Conservation (phyloP, 2,329 filamentous ascomycete species). For the Diaporthe helianthi region DNA sequence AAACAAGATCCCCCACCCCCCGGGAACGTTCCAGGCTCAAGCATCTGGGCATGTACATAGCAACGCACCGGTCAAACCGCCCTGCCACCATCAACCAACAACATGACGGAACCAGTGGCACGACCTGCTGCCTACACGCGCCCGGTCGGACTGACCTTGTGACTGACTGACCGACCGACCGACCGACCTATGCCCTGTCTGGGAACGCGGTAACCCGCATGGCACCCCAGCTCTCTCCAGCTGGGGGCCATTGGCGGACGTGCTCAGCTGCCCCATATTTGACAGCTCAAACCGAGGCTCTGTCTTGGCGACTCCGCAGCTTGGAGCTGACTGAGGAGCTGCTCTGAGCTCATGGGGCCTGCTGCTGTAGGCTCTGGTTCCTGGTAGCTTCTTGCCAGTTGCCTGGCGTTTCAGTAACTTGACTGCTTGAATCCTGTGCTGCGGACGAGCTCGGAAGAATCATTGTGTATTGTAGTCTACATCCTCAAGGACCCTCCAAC, state of each 20-base stretch:
- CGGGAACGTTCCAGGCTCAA: neutral
- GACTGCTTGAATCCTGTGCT: too few species aligned
- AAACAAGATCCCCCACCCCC: too few species aligned
- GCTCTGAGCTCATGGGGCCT: neutral
- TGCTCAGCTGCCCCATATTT: conserved; percentile 13
- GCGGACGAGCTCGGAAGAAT: conserved; percentile 1
- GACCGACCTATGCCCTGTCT: conserved; percentile 14
- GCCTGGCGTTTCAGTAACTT: too few species aligned
- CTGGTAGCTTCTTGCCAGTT: too few species aligned
- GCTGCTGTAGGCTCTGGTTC: too few species aligned
- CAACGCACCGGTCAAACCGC: neutral
- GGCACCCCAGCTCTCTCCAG: neutral
- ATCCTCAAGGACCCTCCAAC: neutral
- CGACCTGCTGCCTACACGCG: neutral
- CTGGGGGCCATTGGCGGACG: conserved; percentile 5
- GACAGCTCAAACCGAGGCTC: conserved; percentile 21
- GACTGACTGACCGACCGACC: too few species aligned
- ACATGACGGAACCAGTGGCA: conserved; percentile 20
- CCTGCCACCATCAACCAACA: neutral
- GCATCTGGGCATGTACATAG: too few species aligned
- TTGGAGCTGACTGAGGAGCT: conserved; percentile 1
- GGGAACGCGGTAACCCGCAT: conserved; percentile 19
- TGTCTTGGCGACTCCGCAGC: conserved; percentile 20
- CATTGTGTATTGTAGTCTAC: neutral
- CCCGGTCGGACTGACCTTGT: neutral